Base-by-base conservation (phyloP, 78 protist genomes). In the Acrasis kona region DNA sequence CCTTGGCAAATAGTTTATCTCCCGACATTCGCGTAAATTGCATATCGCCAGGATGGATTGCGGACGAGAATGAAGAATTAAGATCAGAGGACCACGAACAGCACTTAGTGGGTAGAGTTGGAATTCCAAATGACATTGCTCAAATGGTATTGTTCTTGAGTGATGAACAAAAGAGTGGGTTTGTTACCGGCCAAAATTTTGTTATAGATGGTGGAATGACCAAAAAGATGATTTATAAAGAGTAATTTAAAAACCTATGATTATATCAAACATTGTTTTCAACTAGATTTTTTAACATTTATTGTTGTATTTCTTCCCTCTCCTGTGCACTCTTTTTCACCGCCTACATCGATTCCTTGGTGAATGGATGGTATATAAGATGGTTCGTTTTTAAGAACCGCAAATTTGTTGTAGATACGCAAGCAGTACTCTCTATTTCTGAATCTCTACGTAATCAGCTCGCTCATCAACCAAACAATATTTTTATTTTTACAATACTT, bases 141-240 rank as follows among this genome's bases (percentile, higher is more conserved):
- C 67, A 70, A 6, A 36, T 36, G 32, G 38, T 34, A 4, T 32
- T 39, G 6, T 70, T 8, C 6, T 6, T 70, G 41, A 8, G 28
- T 6, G n/a, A n/a, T n/a, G 19, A n/a, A 50, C 19, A 50, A n/a
- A 34, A 4, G 4, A 36, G 34, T 4, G 64, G 67, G 38, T 70
- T 70, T 6, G 41, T 70, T 4, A 35, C 57, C 6, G 74, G 74
- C 4, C 64, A 70, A 6, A 66, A 6, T 19, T 4, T 70, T 36
- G 34, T 36, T 31, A 70, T 70, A 31, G 74, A 70, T 6, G 74
- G 74, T 6, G 74, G 74, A 6, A 70, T 70, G 74, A 70, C 74
- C 4, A 42, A 66, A 6, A 70, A 70, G 41, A 70, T 70, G 74
- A 70, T 70, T 36, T 70, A 70, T 36, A 4, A 32, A 4, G 74